Evolutionary conservation across 2,329 filamentous ascomycete genomes (phyloP).

Genomic region (Botryosphaeria dothidea): DNA sequence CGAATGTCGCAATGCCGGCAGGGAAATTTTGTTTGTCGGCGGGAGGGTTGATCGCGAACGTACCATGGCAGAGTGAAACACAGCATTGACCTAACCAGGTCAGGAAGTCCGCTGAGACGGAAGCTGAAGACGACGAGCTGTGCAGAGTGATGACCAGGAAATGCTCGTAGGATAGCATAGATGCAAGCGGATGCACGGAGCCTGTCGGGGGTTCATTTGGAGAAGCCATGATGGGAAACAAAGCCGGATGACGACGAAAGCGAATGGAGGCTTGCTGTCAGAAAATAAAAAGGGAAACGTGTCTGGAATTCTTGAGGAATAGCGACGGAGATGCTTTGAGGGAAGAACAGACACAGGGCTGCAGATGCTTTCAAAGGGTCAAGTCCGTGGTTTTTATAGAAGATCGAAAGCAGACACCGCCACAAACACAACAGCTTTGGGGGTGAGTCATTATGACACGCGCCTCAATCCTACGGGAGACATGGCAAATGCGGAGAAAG

Average conservation of each 20-base stretch:
- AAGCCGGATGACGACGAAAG: background rate
- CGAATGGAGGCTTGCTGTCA: background rate
- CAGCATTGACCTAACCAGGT: background rate
- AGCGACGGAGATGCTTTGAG: too few relatives aligned
- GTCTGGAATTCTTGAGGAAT: too few relatives aligned
- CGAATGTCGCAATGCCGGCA: background rate
- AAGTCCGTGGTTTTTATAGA: background rate
- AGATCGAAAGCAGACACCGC: conserved; percentile 3
- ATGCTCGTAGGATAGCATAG: background rate
- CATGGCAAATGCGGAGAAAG: background rate
- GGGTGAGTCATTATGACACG: background rate
- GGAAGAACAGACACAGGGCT: too few relatives aligned
- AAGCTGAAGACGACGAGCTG: background rate
- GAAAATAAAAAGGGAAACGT: too few relatives aligned
- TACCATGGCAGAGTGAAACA: conserved; percentile 8
- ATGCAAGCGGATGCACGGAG: background rate
- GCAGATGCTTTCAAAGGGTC: too few relatives aligned
- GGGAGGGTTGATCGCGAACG: background rate
- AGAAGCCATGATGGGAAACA: background rate
- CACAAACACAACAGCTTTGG: background rate
- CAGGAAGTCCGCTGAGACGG: background rate
- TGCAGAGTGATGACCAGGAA: conserved; percentile 4
- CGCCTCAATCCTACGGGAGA: background rate
- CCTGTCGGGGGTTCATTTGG: background rate
- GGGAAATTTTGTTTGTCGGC: background rate